These are phyloP conservation scores for Striga asiatica DNA, from an alignment of 257 asterid species.

Conservation along the genomic window DNA sequence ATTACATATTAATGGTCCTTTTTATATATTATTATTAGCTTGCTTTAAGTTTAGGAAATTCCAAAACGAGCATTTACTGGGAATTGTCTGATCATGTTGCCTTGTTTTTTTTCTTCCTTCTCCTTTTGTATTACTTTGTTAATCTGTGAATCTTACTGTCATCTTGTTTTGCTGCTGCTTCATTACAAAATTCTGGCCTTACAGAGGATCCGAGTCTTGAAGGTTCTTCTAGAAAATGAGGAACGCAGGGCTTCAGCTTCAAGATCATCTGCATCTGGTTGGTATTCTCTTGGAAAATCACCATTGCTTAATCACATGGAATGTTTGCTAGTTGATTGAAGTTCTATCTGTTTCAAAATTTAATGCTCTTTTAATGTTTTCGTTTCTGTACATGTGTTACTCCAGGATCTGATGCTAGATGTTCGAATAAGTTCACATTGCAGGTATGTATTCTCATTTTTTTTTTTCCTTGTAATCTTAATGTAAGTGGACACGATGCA, in stretches of 20 bases:
- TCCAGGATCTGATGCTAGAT: constrained; percentile 37
- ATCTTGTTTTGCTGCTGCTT: constrained; percentile 8
- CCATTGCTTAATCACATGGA: constrained; percentile 22
- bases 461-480: constrained; percentile 6
- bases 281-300: constrained; percentile 19
- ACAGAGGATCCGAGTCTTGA: constrained; percentile 48
- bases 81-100: constrained; percentile 2
- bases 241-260: constrained; percentile 34
- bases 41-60: background rate
- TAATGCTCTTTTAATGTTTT: background rate
- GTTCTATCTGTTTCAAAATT: background rate
- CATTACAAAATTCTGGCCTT: constrained; percentile 17
- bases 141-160: background rate
- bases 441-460: constrained; percentile 42
- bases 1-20: background rate
- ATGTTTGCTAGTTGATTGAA: background rate
- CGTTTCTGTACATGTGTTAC: constrained; percentile 15
- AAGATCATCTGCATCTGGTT: constrained; percentile 19
- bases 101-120: background rate
- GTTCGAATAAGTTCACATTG: constrained; percentile 28
- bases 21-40: background rate
- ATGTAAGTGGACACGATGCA: background rate
- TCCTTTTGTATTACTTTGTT: background rate
- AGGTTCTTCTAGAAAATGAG: constrained; percentile 28
- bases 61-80: background rate